A percentile compares a stretch with the other conserved stretches of the same genome.
Conservation (phyloP, 169 alveolate genomes). For the Babesia gibsoni region DNA sequence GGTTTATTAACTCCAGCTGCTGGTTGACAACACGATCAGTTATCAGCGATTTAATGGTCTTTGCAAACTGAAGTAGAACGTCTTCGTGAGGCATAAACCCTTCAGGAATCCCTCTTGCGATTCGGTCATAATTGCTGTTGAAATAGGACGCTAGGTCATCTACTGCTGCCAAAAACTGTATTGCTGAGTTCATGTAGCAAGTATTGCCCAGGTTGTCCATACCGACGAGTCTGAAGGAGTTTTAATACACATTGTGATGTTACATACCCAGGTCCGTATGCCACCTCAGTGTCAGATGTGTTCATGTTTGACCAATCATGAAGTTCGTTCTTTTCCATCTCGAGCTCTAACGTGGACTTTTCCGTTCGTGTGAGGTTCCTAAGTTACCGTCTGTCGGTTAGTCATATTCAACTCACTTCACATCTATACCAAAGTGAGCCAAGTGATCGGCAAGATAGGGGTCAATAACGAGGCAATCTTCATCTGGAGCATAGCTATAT, state of each 20-base stretch:
- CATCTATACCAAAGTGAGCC: slow-evolving; percentile 85
- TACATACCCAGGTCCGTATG: slow-evolving; percentile 62
- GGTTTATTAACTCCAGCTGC: slow-evolving; percentile 1
- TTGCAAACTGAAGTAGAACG: slow-evolving; percentile 50
- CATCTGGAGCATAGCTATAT: slow-evolving; percentile 88
- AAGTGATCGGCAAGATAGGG: slow-evolving; percentile 84
- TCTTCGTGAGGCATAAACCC: slow-evolving; percentile 9
- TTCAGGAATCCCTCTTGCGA: slow-evolving; percentile 10
- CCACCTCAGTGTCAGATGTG: slow-evolving; percentile 38
- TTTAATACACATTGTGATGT: slow-evolving; percentile 47
- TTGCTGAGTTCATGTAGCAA: slow-evolving; percentile 80
- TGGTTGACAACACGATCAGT: slow-evolving; percentile 17
- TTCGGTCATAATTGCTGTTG: slow-evolving; percentile 5
- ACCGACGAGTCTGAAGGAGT: slow-evolving; percentile 65
- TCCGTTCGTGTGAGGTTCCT: slow-evolving; percentile 75
- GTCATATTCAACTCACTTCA: slow-evolving; percentile 64
- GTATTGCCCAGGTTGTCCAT: slow-evolving; percentile 81
- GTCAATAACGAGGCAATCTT: slow-evolving; percentile 81
- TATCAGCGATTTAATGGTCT: slow-evolving; percentile 17
- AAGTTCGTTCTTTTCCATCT: slow-evolving; percentile 77
- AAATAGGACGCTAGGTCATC: slow-evolving; percentile 27
- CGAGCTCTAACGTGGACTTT: slow-evolving; percentile 80
- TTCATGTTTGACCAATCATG: slow-evolving; percentile 77
- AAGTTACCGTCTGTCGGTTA: neutral
- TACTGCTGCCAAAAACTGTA: slow-evolving; percentile 61